phyloP scores from a whole-genome alignment of 768 basidiomycete genomes.

The Crepidotus variabilis region DNA sequence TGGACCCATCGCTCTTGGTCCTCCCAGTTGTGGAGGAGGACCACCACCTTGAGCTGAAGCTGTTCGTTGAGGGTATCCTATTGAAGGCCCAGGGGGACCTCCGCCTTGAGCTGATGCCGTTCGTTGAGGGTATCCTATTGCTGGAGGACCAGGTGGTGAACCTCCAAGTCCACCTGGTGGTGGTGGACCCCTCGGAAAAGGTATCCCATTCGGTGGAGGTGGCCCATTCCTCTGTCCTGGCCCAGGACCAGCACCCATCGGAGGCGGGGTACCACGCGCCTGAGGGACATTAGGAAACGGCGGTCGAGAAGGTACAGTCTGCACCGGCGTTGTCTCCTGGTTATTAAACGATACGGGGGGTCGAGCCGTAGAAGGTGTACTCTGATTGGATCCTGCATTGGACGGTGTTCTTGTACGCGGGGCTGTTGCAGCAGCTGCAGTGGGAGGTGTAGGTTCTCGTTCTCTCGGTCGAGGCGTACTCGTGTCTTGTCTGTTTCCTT shows the following conservation, averaged over 20 bases:
- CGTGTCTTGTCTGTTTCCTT: conserved; percentile 14
- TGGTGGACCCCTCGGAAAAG: background rate
- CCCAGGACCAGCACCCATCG: background rate
- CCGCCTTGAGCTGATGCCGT: background rate
- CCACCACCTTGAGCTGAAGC: background rate
- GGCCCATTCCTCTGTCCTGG: background rate
- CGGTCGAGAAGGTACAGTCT: conserved; percentile 8
- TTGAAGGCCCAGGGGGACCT: background rate
- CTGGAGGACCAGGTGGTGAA: conserved; percentile 2
- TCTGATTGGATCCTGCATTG: conserved; percentile 11
- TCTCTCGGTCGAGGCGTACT: conserved; percentile 12
- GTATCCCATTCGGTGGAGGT: background rate
- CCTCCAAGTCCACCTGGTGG: conserved; percentile 3
- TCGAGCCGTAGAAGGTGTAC: conserved; percentile 21
- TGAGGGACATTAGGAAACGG: conserved; percentile 13
- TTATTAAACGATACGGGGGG: conserved; percentile 14
- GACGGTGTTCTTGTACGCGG: conserved; percentile 5
- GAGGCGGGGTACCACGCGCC: conserved; percentile 11
- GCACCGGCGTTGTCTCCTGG: conserved; percentile 1
- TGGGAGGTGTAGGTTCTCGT: too few species aligned
- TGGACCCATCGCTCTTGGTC: conserved; percentile 9
- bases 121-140: conserved; percentile 2
- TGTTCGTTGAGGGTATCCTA: background rate
- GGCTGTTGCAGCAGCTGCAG: conserved; percentile 1
- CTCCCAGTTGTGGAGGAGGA: conserved; percentile 3